phyloP scores from a whole-genome alignment of 2,329 filamentous ascomycete species.

The Bimuria novae-zelandiae region DNA sequence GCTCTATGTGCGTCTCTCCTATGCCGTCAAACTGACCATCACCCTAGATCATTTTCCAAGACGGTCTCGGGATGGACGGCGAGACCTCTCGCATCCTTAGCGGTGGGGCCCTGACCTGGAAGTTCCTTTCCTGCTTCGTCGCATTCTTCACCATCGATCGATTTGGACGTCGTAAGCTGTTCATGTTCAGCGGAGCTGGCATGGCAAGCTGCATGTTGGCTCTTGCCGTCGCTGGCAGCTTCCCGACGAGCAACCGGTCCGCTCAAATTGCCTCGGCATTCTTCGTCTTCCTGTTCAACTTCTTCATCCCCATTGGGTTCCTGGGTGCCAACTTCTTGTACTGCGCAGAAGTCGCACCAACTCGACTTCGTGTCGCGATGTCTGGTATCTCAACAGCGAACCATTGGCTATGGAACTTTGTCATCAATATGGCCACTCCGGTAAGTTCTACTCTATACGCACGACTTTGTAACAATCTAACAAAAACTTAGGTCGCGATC shows the following conservation, averaged over 20 bases:
- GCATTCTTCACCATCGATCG: constrained; percentile 73
- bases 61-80: constrained; percentile 49
- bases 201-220: constrained; percentile 62
- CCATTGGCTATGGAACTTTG: constrained; percentile 55
- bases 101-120: constrained; percentile 63
- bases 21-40: background rate
- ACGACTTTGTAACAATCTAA: constrained; percentile 40
- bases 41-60: constrained; percentile 48
- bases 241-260: constrained; percentile 50
- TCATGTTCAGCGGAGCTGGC: constrained; percentile 58
- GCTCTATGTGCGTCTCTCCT: constrained; percentile 45
- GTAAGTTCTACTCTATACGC: constrained; percentile 51
- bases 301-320: constrained; percentile 64
- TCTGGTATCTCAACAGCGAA: constrained; percentile 61
- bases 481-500: constrained; percentile 46
- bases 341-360: constrained; percentile 62
- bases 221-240: constrained; percentile 58
- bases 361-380: constrained; percentile 59
- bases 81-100: constrained; percentile 64
- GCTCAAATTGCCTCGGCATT: constrained; percentile 59
- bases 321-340: constrained; percentile 65
- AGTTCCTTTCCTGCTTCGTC: constrained; percentile 62
- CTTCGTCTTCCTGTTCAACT: constrained; percentile 65
- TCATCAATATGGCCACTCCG: constrained; percentile 34
- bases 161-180: constrained; percentile 65